These are phyloP conservation scores for Yamadazyma sp. DNA, from an alignment of 805 yeast genomes.

Conservation along the genomic window DNA sequence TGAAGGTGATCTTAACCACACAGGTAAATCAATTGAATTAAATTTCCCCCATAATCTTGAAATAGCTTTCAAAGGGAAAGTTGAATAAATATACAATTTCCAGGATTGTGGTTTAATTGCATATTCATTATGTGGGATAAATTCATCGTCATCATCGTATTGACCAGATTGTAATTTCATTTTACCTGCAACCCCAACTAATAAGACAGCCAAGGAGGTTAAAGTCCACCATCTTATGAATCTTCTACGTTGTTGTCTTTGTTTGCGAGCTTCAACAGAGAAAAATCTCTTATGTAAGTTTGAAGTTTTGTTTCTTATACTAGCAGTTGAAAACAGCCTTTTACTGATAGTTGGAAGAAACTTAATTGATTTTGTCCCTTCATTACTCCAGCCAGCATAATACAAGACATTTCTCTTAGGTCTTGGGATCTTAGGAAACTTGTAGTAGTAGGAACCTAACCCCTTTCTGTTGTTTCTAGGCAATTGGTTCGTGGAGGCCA, in stretches of 20 bases:
- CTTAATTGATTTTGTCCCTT: slow-evolving; percentile 7
- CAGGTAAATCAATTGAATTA: slow-evolving; percentile 78
- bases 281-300: slow-evolving; percentile 38
- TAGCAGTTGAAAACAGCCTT: slow-evolving; percentile 35
- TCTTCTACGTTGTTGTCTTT: slow-evolving; percentile 36
- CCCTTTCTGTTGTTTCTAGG: slow-evolving; percentile 14
- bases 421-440: slow-evolving; percentile 54
- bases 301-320: slow-evolving; percentile 32
- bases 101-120: slow-evolving; percentile 71
- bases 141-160: slow-evolving; percentile 26
- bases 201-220: slow-evolving; percentile 49
- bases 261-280: slow-evolving; percentile 40
- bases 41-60: slow-evolving; percentile 95
- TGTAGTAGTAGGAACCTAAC: slow-evolving; percentile 28
- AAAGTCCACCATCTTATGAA: slow-evolving; percentile 54
- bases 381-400: slow-evolving; percentile 41
- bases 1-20: slow-evolving; percentile 83
- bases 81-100: slow-evolving; percentile 85
- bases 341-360: slow-evolving; percentile 24
- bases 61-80: slow-evolving; percentile 85
- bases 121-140: slow-evolving; percentile 30
- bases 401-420: slow-evolving; percentile 54
- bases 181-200: slow-evolving; percentile 53
- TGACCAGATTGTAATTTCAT: slow-evolving; percentile 33
- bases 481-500: slow-evolving; percentile 20